Conservation (phyloP, 148 eudicot species). For the Rhododendron molle region DNA sequence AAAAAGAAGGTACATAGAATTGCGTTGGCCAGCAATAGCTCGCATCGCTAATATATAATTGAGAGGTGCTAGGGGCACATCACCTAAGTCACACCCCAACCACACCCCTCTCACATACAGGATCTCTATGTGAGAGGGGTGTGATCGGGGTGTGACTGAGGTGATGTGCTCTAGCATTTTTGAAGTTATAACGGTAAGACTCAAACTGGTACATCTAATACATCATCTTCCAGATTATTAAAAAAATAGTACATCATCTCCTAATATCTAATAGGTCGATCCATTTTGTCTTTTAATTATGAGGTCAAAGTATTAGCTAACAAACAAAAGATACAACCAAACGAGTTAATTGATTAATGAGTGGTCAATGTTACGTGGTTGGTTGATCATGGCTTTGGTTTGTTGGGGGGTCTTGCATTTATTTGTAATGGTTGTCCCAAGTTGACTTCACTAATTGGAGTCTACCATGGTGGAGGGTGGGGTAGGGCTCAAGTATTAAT, state of each 20-base stretch:
- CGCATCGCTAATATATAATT: neutral
- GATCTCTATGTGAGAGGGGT: too few species aligned
- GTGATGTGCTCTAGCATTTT: too few species aligned
- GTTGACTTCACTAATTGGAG: conserved; percentile 14
- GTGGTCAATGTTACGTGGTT: neutral
- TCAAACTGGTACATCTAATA: neutral
- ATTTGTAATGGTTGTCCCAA: conserved; percentile 3
- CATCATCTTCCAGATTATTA: neutral
- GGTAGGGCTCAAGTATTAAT: neutral
- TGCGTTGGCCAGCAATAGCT: neutral
- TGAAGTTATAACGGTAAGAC: neutral
- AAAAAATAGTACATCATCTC: neutral
- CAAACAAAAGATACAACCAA: neutral
- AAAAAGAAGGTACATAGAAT: neutral
- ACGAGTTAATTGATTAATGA: neutral
- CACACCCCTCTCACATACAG: too few species aligned
- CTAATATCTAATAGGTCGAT: neutral
- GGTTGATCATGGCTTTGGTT: neutral
- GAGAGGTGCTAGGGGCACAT: too few species aligned
- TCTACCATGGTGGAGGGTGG: conserved; percentile 7
- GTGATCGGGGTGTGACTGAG: too few species aligned
- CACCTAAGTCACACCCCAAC: too few species aligned
- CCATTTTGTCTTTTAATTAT: neutral
- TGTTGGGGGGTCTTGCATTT: neutral
- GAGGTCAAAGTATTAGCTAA: neutral